phyloP scores from a whole-genome alignment of 768 basidiomycete genomes.

The Leccinum imitatum region DNA sequence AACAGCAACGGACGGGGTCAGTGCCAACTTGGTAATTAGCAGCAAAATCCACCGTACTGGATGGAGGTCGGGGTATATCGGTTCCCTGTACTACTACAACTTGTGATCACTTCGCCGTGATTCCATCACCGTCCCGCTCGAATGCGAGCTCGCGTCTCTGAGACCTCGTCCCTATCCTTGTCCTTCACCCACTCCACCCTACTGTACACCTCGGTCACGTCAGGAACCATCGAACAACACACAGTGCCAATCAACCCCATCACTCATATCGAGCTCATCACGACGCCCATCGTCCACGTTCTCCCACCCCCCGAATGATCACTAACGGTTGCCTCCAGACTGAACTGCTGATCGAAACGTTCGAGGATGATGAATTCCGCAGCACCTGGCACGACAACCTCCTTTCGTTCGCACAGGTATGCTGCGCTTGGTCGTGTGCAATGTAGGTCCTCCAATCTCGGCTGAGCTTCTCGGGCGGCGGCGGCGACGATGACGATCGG shows the following conservation, averaged over 20 bases:
- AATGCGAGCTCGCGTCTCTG: constrained; percentile 13
- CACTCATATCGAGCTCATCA: constrained; percentile 17
- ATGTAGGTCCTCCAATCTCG: constrained; percentile 20
- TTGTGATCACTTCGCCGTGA: no score
- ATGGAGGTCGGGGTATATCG: no score
- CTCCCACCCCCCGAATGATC: constrained; percentile 8
- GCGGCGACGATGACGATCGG: background rate
- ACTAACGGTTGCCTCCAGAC: constrained; percentile 16
- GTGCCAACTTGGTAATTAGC: no score
- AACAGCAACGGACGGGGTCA: no score
- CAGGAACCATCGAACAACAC: constrained; percentile 3
- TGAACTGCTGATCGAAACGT: constrained; percentile 23
- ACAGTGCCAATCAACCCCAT: constrained; percentile 6
- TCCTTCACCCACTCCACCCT: constrained; percentile 27
- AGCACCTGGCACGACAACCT: constrained; percentile 23
- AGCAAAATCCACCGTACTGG: no score
- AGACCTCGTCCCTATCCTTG: constrained; percentile 17
- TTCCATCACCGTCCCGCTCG: constrained; percentile 13
- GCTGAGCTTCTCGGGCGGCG: constrained; percentile 17
- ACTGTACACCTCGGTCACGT: constrained; percentile 11
- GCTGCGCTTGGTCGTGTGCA: constrained; percentile 25
- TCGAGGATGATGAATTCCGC: constrained; percentile 17
- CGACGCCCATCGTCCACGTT: constrained; percentile 23
- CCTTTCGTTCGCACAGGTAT: constrained; percentile 27
- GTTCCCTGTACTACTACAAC: no score